Base-by-base conservation (phyloP, 805 yeast species). In the Ogataea neopini region DNA sequence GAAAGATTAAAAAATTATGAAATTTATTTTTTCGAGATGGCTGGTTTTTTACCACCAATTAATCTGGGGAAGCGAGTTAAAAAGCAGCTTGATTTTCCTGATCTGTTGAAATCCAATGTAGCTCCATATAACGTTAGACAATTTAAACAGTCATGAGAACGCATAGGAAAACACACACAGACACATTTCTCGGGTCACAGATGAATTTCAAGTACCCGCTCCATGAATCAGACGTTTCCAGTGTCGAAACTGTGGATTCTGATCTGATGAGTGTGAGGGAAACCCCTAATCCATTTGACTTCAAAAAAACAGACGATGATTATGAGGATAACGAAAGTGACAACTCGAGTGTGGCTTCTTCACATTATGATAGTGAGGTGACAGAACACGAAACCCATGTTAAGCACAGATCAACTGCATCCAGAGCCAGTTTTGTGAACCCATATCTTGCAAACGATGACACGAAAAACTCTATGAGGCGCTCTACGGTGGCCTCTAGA, bases 161-260 rank as follows among this genome's bases (percentile, higher is more conserved):
- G 28, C 46, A 43, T 32, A 40, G 42, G 41, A 43, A 45, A 25
- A 46, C 46, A 18, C 48, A 43, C 35, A 41, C 57, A 30, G 44
- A 48, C 28, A 40, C 54, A n/a, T 51, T 48, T 14, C 22, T 23
- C n/a, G 57, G 57, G 36, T 20, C 50, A 5, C 50, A 45, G 33
- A 43, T 52, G 51, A 34, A 47, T 15, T 54, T 54, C 46, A 30
- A 19, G 44, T 47, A 42, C 17, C 47, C 47, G 18, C 2, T 32
- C 9, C 33, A 17, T 10, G 42, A 39, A 32, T 25, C 42, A 2
- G 42, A 39, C 23, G 42, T 39, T 9, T 29, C 43, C 14, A 44
- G 45, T 32, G 30, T 44, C 4, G 45, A 40, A 28, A 45, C 45
- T 17, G 45, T 40, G 36, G 45, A 37, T 18, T 40, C 45, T 9